Base-by-base conservation (phyloP, 495 filamentous ascomycete genomes). In the Amorphotheca resinae region DNA sequence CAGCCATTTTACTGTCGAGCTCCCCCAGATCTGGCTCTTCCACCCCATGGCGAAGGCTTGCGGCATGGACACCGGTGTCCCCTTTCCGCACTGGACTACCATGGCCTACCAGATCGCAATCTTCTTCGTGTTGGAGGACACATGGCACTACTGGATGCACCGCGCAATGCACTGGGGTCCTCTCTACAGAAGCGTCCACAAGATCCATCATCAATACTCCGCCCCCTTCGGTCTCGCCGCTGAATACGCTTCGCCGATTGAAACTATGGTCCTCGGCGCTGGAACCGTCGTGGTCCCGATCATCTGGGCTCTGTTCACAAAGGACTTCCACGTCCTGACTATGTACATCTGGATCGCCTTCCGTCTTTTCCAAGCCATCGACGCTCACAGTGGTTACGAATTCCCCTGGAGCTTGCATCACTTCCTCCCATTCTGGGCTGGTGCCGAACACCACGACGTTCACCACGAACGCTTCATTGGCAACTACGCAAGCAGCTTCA, bases 21-120 rank as follows among this genome's bases (percentile, higher is more conserved):
- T 98, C 3, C 89, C 91, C 32, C 93, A 96, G 62, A 98, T 98
- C 57, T 98, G 91, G 91, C 74, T 95, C 44, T 98, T 98, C 72
- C 91, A 98, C 65, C 91, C 91, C n/a, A 80, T 96, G 74, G 89
- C 88, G 26, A 82, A 87, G 58, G 93, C 75, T 61, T 87, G 86
- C 60, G 93, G 93, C 52, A 80, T 98, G 58, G 69, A 76, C 15
- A 95, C 84, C 44, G 76, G 79, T 36, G 82, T 95, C 36, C 91
- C 93, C 6, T 98, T 98, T 70, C 91, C 91, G 8, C 63, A 76
- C 7, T 44, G 82, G 50, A 78, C 74, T 59, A 93, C 76, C 42
- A 98, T 98, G 72, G 82, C 82, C 38, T 80, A 82, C 53, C 91
- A 98, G 45, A 93, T 98, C 45, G 74, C 80, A 28, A 68, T 95